phyloP scores from a whole-genome alignment of 1,284 basidiomycete genomes.

The Naganishia sp. region DNA sequence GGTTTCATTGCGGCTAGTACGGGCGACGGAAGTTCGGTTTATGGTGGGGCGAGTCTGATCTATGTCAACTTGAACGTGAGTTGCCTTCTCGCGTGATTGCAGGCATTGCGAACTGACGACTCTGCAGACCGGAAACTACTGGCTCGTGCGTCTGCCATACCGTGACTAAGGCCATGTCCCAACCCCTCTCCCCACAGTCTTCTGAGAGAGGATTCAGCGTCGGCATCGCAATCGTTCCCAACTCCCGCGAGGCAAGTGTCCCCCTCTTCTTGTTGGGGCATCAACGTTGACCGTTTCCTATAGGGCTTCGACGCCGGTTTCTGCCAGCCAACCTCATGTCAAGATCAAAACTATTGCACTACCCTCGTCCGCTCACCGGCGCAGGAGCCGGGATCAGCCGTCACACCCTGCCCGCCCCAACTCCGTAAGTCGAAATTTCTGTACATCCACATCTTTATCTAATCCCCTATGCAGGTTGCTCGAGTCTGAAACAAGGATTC shows the following conservation, averaged over 20 bases:
- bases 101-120: background rate
- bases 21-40: slow-evolving; percentile 3
- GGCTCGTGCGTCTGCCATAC: slow-evolving; percentile 14
- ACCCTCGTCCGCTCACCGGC: slow-evolving; percentile 11
- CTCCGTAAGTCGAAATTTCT: slow-evolving; percentile 1
- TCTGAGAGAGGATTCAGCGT: slow-evolving; percentile 23
- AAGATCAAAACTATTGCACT: slow-evolving; percentile 15
- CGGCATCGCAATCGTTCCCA: slow-evolving; percentile 8
- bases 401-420: slow-evolving; percentile 10
- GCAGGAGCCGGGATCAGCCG: slow-evolving; percentile 2
- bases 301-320: slow-evolving; percentile 12
- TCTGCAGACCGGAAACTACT: slow-evolving; percentile 21
- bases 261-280: background rate
- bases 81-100: background rate
- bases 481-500: slow-evolving; percentile 17
- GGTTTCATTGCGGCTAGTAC: slow-evolving; percentile 18
- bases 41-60: slow-evolving; percentile 24
- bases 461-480: background rate
- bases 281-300: background rate
- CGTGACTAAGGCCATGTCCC: no score
- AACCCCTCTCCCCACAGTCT: background rate
- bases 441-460: background rate
- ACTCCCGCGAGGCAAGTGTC: slow-evolving; percentile 6
- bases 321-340: slow-evolving; percentile 23
- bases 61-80: slow-evolving; percentile 28